Conservation (phyloP, 2,329 filamentous ascomycete species). For the Remersonia thermophila region DNA sequence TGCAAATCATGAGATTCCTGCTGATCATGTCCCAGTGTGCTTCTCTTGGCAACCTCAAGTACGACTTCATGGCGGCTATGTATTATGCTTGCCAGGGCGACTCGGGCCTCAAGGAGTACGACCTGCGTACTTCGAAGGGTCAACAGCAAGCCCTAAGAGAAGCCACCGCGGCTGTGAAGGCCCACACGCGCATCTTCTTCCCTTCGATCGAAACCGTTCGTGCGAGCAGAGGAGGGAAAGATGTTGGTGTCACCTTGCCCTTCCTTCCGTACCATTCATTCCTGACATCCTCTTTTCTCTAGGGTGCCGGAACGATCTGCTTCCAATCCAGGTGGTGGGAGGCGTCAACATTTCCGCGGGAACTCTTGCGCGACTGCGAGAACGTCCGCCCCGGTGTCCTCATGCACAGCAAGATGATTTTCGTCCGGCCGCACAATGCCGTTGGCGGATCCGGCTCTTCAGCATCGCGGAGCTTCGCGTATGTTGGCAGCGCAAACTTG, state of each 20-base stretch:
- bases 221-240: slow-evolving; percentile 48
- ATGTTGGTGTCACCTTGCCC: slow-evolving; percentile 29
- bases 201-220: slow-evolving; percentile 60
- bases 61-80: slow-evolving; percentile 48
- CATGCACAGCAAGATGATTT: slow-evolving; percentile 75
- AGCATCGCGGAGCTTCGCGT: slow-evolving; percentile 50
- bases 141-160: slow-evolving; percentile 20
- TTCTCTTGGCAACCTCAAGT: slow-evolving; percentile 66
- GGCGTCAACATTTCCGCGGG: slow-evolving; percentile 53
- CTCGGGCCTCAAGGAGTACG: slow-evolving; percentile 34
- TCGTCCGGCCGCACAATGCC: slow-evolving; percentile 30
- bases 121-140: slow-evolving; percentile 23
- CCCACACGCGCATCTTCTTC: slow-evolving; percentile 64
- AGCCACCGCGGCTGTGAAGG: slow-evolving; percentile 21
- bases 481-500: slow-evolving; percentile 82
- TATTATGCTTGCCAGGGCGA: slow-evolving; percentile 43
- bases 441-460: slow-evolving; percentile 5
- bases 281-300: not conserved
- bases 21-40: slow-evolving; percentile 43
- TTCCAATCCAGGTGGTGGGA: slow-evolving; percentile 63
- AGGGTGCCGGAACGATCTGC: slow-evolving; percentile 74
- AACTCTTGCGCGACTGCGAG: slow-evolving; percentile 61
- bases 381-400: slow-evolving; percentile 60
- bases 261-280: not conserved
- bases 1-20: too few relatives aligned